phyloP scores from a whole-genome alignment of 140 eudicot species.

The Bidens hawaiensis region DNA sequence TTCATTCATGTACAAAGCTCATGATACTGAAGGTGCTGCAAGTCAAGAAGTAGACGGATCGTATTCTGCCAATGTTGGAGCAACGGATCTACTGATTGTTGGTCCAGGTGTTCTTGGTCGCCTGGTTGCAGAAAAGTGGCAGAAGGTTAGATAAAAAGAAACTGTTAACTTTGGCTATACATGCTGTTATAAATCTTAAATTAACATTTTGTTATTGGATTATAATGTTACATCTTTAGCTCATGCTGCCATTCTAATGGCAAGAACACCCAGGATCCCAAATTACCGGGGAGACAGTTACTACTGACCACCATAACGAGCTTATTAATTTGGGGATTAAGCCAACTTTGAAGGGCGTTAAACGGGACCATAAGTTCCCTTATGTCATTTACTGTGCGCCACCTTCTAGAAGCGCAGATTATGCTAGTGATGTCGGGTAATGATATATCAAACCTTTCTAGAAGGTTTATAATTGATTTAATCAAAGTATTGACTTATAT shows the following conservation, averaged over 20 bases:
- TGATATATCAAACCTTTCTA: neutral
- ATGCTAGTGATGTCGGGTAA: slow-evolving; percentile 81
- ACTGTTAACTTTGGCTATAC: neutral
- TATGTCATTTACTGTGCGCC: slow-evolving; percentile 94
- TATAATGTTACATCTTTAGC: slow-evolving; percentile 1
- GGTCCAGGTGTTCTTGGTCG: slow-evolving; percentile 98
- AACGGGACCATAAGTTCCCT: slow-evolving; percentile 53
- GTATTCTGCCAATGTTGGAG: slow-evolving; percentile 48
- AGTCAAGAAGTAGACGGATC: slow-evolving; percentile 44
- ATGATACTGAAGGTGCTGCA: slow-evolving; percentile 43
- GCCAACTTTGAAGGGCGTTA: slow-evolving; percentile 61
- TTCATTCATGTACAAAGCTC: slow-evolving; percentile 4
- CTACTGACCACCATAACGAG: slow-evolving; percentile 81
- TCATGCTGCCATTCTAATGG: slow-evolving; percentile 12
- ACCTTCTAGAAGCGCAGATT: slow-evolving; percentile 63
- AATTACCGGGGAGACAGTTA: slow-evolving; percentile 73
- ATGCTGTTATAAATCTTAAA: neutral
- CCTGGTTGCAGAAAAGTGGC: slow-evolving; percentile 79
- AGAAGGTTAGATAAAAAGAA: slow-evolving; percentile 38
- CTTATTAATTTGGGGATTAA: slow-evolving; percentile 65
- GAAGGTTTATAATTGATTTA: neutral
- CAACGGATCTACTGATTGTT: slow-evolving; percentile 76
- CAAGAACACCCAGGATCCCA: slow-evolving; percentile 81
- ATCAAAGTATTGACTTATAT: neutral
- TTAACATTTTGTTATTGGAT: neutral